phyloP scores from a whole-genome alignment of 2,329 filamentous ascomycete genomes.

The Thielaviopsis punctulata region DNA sequence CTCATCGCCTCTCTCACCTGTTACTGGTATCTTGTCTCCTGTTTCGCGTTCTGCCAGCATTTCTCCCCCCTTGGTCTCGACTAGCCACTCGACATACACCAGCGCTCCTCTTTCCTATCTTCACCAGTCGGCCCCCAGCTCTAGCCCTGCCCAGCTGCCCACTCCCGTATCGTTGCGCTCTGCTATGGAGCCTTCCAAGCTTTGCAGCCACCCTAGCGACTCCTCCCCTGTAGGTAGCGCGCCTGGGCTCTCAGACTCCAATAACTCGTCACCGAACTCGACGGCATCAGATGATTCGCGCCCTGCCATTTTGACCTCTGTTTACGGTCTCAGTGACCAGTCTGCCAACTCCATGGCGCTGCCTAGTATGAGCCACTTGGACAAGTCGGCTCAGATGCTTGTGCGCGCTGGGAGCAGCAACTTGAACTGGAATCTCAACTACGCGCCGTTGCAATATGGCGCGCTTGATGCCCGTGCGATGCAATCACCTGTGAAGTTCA shows the following conservation, averaged over 20 bases:
- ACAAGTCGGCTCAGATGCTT: not conserved
- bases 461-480: not conserved
- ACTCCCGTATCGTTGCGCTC: conserved; percentile 38
- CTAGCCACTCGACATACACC: conserved; percentile 22
- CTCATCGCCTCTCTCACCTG: not conserved
- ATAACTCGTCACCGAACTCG: conserved; percentile 47
- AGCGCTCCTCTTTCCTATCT: conserved; percentile 24
- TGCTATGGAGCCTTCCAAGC: conserved; percentile 39
- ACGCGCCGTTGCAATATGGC: not conserved
- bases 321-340: conserved; percentile 45
- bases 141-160: conserved; percentile 38
- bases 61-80: conserved; percentile 18
- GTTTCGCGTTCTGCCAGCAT: conserved; percentile 1
- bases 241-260: conserved; percentile 30
- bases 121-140: conserved; percentile 36
- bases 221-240: too few relatives aligned
- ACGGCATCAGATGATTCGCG: conserved; percentile 48
- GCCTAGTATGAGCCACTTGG: not conserved
- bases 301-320: conserved; percentile 46
- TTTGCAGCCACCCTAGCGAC: too few relatives aligned
- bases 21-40: not conserved
- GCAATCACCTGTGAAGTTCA: not conserved
- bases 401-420: not conserved
- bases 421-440: not conserved
- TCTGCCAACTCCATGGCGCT: conserved; percentile 41